Conservation (phyloP, 1,284 basidiomycete species). For the Cryptococcus amylolentus region DNA sequence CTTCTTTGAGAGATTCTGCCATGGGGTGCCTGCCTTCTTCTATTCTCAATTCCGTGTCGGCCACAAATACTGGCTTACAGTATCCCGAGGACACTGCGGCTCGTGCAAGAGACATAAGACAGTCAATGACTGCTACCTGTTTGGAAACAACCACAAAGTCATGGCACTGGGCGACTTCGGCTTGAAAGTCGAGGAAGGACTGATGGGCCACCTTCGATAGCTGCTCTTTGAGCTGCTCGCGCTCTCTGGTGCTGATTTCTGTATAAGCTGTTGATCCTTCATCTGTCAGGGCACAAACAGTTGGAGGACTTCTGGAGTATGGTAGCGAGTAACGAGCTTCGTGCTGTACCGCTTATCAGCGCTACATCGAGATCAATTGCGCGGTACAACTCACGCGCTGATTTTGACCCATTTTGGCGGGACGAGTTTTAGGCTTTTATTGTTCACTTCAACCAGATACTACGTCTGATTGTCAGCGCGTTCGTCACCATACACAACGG, state of each 20-base stretch:
- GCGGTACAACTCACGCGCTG: conserved; percentile 57
- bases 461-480: conserved; percentile 36
- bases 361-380: neutral
- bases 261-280: conserved; percentile 3
- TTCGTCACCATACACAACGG: too few species aligned
- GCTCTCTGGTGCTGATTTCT: conserved; percentile 57
- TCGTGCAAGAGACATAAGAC: conserved; percentile 43
- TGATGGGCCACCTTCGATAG: conserved; percentile 63
- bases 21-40: conserved; percentile 62
- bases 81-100: conserved; percentile 41
- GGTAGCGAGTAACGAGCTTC: conserved; percentile 71
- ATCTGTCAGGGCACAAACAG: conserved; percentile 44
- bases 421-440: conserved; percentile 65
- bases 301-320: conserved; percentile 66
- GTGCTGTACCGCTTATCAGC: conserved; percentile 57
- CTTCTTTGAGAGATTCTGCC: conserved; percentile 67
- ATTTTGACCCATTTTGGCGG: conserved; percentile 78
- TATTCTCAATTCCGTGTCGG: conserved; percentile 55
- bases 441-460: conserved; percentile 75
- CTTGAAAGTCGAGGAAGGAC: conserved; percentile 66
- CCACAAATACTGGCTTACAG: conserved; percentile 69
- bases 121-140: conserved; percentile 63
- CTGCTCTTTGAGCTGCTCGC: conserved; percentile 72
- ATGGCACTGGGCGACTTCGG: conserved; percentile 68
- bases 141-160: conserved; percentile 68